Evolutionary conservation across 2,329 filamentous ascomycete species (phyloP), one percentile per base, ranked within the genome.

Genomic region (Xylaria sp.): DNA sequence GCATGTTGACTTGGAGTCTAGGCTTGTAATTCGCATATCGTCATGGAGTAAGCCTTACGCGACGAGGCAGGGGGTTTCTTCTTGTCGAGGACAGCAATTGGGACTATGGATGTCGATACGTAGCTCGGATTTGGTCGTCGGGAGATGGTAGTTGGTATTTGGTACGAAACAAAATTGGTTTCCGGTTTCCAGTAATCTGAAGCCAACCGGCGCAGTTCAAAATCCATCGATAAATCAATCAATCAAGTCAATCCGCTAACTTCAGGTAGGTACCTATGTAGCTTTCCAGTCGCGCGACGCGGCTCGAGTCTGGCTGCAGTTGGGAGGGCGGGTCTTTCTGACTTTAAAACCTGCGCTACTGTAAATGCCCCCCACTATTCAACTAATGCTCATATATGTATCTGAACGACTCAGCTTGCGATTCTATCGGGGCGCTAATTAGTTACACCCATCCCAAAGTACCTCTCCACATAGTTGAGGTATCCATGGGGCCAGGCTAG

Each of bases 1-100:
- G 91, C 92, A 95, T 94, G 74, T 72, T 83, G 76, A 75, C 66
- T 74, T 60, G 66, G 65, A 68, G 65, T 67, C 65, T 70, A 72
- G 66, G 46, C 65, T 71, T 70, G 64, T 71, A 72, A 72, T 76
- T 76, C 75, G 77, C 78, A 80, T 80, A 69, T 78, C 78, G 75
- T 60, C 71, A 76, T 74, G 67, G 63, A 63, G 28, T 10, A 62
- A 44, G 13, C 25, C 18, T 13, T 55, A 25, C 15, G 25, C 8
- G 25, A 60, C 4, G 34, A 44, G 56, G 9, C 34, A 20, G 28
- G 13, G 54, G 52, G 18, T 15, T 25, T 34, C 48, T n/a, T 25
- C 15, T 25, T 18, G 5, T n/a, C 15, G 28, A 44, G 28, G 39
- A 37, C 10, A 64, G 39, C 28, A 46, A 65, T 50, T 55, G 15